Conservation (phyloP, 768 basidiomycete genomes). For the Mycena epipterygia region DNA sequence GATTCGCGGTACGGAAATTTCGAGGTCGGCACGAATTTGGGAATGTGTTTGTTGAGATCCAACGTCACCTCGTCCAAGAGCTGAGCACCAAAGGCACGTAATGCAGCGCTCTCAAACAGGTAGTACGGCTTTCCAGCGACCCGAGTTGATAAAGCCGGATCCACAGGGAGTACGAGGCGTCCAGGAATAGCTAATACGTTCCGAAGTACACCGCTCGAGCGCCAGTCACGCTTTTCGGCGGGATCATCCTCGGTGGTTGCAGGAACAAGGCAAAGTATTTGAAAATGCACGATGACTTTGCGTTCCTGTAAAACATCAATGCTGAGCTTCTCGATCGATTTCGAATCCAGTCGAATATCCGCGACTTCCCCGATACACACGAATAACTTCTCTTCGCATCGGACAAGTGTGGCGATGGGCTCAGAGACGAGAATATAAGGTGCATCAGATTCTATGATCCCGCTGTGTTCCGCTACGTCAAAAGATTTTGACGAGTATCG, state of each 20-base stretch:
- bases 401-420: slow-evolving; percentile 43
- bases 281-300: slow-evolving; percentile 36
- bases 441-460: not conserved
- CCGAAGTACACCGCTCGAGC: slow-evolving; percentile 24
- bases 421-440: slow-evolving; percentile 37
- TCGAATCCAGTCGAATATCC: slow-evolving; percentile 37
- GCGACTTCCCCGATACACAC: slow-evolving; percentile 46
- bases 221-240: slow-evolving; percentile 42
- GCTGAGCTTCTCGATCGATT: slow-evolving; percentile 29
- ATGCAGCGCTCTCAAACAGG: slow-evolving; percentile 41
- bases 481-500: not conserved
- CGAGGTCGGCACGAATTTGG: not conserved
- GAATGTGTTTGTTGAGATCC: not conserved
- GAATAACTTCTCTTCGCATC: slow-evolving; percentile 40
- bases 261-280: slow-evolving; percentile 41
- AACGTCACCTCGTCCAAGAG: slow-evolving; percentile 37
- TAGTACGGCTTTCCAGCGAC: slow-evolving; percentile 32
- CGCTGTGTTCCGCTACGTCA: not conserved
- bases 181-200: slow-evolving; percentile 33
- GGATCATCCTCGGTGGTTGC: slow-evolving; percentile 39
- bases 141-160: slow-evolving; percentile 38
- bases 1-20: slow-evolving; percentile 10
- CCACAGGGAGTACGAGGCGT: slow-evolving; percentile 40
- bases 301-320: slow-evolving; percentile 39
- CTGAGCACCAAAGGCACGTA: slow-evolving; percentile 38